Percentiles rank a stretch among this genome's conserved stretches.
Conservation (phyloP, 331 rosid species). For the Acacia concinna region DNA sequence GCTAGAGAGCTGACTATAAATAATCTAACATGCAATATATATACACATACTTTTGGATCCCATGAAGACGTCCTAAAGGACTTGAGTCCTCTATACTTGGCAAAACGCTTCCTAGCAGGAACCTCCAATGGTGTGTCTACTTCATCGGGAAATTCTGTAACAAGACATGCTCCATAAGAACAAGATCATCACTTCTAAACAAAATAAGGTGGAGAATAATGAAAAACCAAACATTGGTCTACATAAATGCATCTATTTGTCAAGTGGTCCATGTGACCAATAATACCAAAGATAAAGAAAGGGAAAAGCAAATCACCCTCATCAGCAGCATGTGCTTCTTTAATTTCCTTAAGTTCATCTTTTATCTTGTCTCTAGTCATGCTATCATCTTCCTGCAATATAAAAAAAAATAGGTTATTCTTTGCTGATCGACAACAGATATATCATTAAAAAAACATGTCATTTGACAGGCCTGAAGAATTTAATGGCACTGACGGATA, state of each 20-base stretch:
- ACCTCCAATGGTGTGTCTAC: slow-evolving; percentile 88
- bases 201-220: not conserved
- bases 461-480: not conserved
- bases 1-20: not conserved
- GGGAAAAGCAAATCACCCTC: slow-evolving; percentile 58
- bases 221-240: not conserved
- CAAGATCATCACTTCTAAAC: not conserved
- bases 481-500: not conserved
- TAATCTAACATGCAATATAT: not conserved
- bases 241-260: not conserved
- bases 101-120: slow-evolving; percentile 87
- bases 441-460: not conserved
- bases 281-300: not conserved
- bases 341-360: slow-evolving; percentile 80
- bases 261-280: not conserved
- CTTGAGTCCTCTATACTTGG: slow-evolving; percentile 92
- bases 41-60: slow-evolving; percentile 80
- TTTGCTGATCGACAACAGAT: not conserved
- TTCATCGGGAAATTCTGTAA: slow-evolving; percentile 93
- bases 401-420: slow-evolving; percentile 20
- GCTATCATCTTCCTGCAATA: slow-evolving; percentile 74
- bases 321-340: slow-evolving; percentile 90
- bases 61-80: slow-evolving; percentile 95
- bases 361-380: slow-evolving; percentile 75
- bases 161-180: slow-evolving; percentile 20